Evolutionary conservation across 176 grass and related monocot genomes (phyloP), one percentile per base, ranked within the genome.

Genomic region (Oryza glaberrima): DNA sequence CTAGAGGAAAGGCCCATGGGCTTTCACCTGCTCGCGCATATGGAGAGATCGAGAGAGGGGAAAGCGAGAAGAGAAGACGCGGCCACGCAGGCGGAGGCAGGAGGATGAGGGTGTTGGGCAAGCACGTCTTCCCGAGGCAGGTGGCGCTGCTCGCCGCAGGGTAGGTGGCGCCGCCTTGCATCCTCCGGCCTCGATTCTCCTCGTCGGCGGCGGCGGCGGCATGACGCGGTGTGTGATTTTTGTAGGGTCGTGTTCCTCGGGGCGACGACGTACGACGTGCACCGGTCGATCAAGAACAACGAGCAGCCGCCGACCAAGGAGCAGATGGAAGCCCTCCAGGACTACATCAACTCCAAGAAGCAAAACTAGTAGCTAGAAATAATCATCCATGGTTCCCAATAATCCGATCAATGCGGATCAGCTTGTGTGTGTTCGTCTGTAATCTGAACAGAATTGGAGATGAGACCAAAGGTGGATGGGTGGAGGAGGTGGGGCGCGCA

Each of bases 271-370:
- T 98, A 94, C 75, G 96, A 98, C 69, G 96, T 98, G 69, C 96
- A 95, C 89, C 85, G 93, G 36, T 94, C 96, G 10, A 98, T 98
- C 78, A 94, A 90, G 83, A 94, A 83, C 78, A 95, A 95, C 77
- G 80, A 92, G 34, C 85, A 80, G 43, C 89, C 91, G 54, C 93
- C 87, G 46, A 95, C 91, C 6, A 90, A 64, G 85, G 88, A 94
- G 78, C 93, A 98, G 82, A 85, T 95, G 64, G 82, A 92, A 38
- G 91, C 91, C 36, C 82, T 90, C 14, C 80, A 87, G 85, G 80
- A 87, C 0, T 95, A 90, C 80, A 88, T 95, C 85, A 54, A 92
- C 56, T 98, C 85, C 23, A 95, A 70, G 85, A 90, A 86, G 86
- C 84, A 49, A 49, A 14, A n/a, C 19, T 58, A 58, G 30, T 32